Percentiles rank a stretch among this genome's conserved stretches.
phyloP scores from a whole-genome alignment of 176 grass and related monocot genomes.

The Eremochloa ophiuroides region DNA sequence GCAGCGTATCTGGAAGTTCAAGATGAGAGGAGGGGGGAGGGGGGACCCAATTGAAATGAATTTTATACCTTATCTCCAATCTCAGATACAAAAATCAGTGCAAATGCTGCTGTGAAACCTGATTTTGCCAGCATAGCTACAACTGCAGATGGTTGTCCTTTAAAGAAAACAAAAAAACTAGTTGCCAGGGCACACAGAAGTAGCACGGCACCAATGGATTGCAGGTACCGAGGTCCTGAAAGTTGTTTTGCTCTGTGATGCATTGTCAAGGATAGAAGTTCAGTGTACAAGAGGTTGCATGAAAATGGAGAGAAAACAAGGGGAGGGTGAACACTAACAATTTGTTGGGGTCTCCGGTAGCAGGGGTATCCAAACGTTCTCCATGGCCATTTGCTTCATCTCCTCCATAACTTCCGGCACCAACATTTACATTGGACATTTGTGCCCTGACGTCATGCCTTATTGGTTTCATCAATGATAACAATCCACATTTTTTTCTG shows the following conservation, averaged over 20 bases:
- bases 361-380: constrained; percentile 40
- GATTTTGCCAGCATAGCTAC: constrained; percentile 73
- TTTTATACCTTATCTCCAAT: constrained; percentile 89
- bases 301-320: not conserved
- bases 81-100: constrained; percentile 92
- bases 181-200: constrained; percentile 49
- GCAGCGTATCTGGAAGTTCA: not conserved
- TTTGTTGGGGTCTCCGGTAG: constrained; percentile 34
- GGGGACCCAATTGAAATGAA: not conserved
- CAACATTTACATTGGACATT: constrained; percentile 58
- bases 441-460: constrained; percentile 48
- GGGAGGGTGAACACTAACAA: constrained; percentile 39
- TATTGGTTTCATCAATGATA: constrained; percentile 35
- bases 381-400: constrained; percentile 28
- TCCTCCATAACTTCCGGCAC: constrained; percentile 62
- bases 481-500: constrained; percentile 25
- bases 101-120: constrained; percentile 91
- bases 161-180: constrained; percentile 60
- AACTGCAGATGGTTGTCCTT: constrained; percentile 68
- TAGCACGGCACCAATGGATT: constrained; percentile 56
- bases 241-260: constrained; percentile 55
- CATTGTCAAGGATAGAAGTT: constrained; percentile 32
- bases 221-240: constrained; percentile 39
- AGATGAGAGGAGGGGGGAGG: no score
- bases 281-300: not conserved